Percentiles rank a stretch among this genome's conserved stretches.
phyloP scores from a whole-genome alignment of 768 basidiomycete genomes.

The Mycena maculata region DNA sequence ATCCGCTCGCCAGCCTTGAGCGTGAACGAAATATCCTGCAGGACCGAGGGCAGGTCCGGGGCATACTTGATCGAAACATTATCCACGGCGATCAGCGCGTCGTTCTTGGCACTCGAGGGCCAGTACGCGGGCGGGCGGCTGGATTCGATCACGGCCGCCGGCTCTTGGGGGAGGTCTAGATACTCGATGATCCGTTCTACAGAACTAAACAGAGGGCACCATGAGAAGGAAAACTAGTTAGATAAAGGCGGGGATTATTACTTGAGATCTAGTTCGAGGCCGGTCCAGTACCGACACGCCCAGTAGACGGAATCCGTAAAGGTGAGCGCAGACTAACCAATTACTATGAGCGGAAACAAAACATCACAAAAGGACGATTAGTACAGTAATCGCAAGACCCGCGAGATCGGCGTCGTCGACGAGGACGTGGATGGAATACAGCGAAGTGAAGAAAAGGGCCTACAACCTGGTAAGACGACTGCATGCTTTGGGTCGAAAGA shows the following conservation, averaged over 20 bases:
- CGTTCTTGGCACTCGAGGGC: conserved; percentile 78
- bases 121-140: conserved; percentile 89
- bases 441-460: conserved; percentile 66
- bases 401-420: conserved; percentile 55
- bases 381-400: conserved; percentile 64
- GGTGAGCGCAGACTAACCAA: conserved; percentile 48
- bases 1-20: conserved; percentile 80
- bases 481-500: background rate
- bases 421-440: conserved; percentile 65
- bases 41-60: conserved; percentile 84
- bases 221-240: background rate
- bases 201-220: background rate
- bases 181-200: background rate
- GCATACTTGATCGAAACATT: conserved; percentile 87
- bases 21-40: conserved; percentile 81
- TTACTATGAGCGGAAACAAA: background rate
- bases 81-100: conserved; percentile 74
- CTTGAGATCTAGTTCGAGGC: conserved; percentile 19
- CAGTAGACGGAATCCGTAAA: conserved; percentile 67
- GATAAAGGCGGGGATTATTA: conserved; percentile 65
- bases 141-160: conserved; percentile 77
- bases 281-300: conserved; percentile 10
- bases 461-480: background rate
- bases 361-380: background rate
- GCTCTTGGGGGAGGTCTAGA: conserved; percentile 71